phyloP scores from a whole-genome alignment of 2,329 filamentous ascomycete genomes.

The Trichoderma sp. region DNA sequence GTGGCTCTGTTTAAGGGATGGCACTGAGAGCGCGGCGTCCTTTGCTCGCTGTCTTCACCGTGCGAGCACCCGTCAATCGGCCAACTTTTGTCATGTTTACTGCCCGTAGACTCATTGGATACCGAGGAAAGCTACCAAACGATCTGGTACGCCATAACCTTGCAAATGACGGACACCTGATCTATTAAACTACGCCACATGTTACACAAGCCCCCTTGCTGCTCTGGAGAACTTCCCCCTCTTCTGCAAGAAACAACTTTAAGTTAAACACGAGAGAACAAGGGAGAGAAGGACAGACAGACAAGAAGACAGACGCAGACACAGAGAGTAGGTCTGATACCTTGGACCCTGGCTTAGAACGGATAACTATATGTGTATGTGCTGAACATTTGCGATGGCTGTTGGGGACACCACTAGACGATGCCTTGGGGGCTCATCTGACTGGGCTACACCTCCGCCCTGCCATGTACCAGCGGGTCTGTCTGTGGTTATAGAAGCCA shows the following conservation, averaged over 20 bases:
- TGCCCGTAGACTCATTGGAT: background rate
- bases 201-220: background rate
- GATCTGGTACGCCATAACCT: background rate
- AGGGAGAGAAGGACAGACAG: background rate
- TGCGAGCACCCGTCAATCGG: background rate
- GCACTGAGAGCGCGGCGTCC: background rate
- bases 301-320: too few relatives aligned
- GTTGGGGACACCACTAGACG: background rate
- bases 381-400: background rate
- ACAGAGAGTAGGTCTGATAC: background rate
- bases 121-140: background rate
- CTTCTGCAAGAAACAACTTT: background rate
- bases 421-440: background rate
- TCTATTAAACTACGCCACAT: background rate
- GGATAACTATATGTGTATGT: background rate
- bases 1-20: background rate
- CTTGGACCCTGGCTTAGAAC: too few relatives aligned
- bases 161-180: background rate
- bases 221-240: background rate
- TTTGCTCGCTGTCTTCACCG: background rate
- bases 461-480: background rate
- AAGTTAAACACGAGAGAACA: background rate
- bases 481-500: background rate
- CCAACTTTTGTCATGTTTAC: too few relatives aligned
- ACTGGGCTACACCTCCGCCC: background rate